Conservation (phyloP, 345 rosid genomes). For the Xanthoceras sorbifolium region DNA sequence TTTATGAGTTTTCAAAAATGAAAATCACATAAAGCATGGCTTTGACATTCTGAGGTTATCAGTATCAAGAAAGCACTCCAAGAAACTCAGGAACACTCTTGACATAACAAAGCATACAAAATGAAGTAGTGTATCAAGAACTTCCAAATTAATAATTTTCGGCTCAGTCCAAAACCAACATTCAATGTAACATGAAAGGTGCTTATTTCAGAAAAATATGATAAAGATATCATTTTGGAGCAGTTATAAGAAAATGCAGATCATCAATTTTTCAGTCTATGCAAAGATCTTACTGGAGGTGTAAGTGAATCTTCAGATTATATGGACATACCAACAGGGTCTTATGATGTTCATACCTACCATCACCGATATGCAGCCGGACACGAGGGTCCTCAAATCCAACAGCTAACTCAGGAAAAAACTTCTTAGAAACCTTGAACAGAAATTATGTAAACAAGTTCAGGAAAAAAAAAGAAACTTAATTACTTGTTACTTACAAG, state of each 20-base stretch:
- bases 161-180: background rate
- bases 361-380: conserved; percentile 87
- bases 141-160: background rate
- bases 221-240: background rate
- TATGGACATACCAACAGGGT: conserved; percentile 76
- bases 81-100: background rate
- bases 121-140: background rate
- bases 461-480: background rate
- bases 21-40: background rate
- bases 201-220: background rate
- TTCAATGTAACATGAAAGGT: background rate
- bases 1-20: background rate
- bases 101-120: background rate
- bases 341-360: conserved; percentile 68
- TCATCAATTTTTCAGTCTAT: background rate
- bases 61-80: background rate
- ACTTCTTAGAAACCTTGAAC: conserved; percentile 73
- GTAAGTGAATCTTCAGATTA: conserved; percentile 13
- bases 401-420: conserved; percentile 77
- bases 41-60: background rate
- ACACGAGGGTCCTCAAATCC: conserved; percentile 98
- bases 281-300: background rate
- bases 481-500: background rate
- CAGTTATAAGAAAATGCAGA: background rate
- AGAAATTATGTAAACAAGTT: conserved; percentile 12